phyloP scores from a whole-genome alignment of 1,139 yeast genomes.

The Taphrina sp. region DNA sequence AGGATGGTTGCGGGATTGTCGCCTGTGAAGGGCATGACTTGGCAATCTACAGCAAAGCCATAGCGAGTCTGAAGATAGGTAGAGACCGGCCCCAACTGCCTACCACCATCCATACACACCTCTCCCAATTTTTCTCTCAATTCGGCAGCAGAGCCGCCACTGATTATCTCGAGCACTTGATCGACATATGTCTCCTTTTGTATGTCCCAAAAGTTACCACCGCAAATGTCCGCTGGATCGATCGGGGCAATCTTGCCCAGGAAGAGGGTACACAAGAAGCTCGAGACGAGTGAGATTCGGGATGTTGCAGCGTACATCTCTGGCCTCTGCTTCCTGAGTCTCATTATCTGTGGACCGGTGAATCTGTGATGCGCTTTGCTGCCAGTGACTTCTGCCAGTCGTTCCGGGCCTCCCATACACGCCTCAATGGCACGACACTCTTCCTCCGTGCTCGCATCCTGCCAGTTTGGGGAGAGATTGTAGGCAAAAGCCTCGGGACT shows the following conservation, averaged over 20 bases:
- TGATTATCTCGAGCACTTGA: slow-evolving; percentile 49
- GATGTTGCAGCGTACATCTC: slow-evolving; percentile 57
- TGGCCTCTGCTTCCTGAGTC: slow-evolving; percentile 58
- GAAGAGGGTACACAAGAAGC: slow-evolving; percentile 70
- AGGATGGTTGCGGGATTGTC: slow-evolving; percentile 88
- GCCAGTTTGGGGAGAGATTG: slow-evolving; percentile 84
- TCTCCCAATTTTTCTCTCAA: slow-evolving; percentile 54
- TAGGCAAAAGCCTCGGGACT: slow-evolving; percentile 56
- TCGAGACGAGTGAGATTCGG: slow-evolving; percentile 72
- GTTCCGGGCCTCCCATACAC: slow-evolving; percentile 61
- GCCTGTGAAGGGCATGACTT: slow-evolving; percentile 74
- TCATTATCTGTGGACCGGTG: slow-evolving; percentile 85
- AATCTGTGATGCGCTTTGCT: slow-evolving; percentile 86
- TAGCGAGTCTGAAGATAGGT: slow-evolving; percentile 62
- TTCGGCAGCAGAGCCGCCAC: slow-evolving; percentile 44
- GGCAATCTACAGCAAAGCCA: slow-evolving; percentile 54
- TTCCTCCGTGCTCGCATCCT: slow-evolving; percentile 78
- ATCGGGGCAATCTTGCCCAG: slow-evolving; percentile 62
- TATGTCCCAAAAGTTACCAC: slow-evolving; percentile 82
- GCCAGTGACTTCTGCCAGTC: slow-evolving; percentile 70
- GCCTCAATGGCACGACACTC: slow-evolving; percentile 66
- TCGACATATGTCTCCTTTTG: slow-evolving; percentile 54
- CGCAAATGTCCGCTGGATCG: slow-evolving; percentile 87
- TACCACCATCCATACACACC: slow-evolving; percentile 45
- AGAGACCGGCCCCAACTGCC: slow-evolving; percentile 47